Evolutionary conservation across 441 rosid genomes (phyloP).

Genomic region (Erodium trifolium): DNA sequence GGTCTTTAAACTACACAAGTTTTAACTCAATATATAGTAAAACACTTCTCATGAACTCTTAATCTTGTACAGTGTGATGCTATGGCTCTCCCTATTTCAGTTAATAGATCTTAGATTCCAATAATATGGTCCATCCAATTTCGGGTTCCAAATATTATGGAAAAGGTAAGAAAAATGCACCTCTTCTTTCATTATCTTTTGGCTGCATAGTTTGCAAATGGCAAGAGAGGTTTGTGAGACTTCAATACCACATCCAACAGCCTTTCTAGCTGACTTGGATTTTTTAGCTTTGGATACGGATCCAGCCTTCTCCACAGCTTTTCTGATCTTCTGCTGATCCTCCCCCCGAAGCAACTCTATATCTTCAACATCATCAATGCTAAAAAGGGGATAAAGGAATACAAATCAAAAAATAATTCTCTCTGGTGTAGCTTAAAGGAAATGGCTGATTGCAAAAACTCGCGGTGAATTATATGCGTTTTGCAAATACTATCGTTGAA

Average conservation of each 20-base stretch:
- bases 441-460: too few relatives aligned
- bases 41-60: too few relatives aligned
- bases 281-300: slow-evolving; percentile 11
- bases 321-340: slow-evolving; percentile 78
- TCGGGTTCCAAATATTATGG: too few relatives aligned
- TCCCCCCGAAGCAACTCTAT: slow-evolving; percentile 90
- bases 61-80: neutral
- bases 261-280: slow-evolving; percentile 10
- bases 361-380: slow-evolving; percentile 85
- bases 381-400: slow-evolving; percentile 18
- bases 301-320: slow-evolving; percentile 47
- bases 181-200: slow-evolving; percentile 87
- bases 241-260: slow-evolving; percentile 51
- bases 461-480: too few relatives aligned
- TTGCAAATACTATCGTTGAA: too few relatives aligned
- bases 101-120: neutral
- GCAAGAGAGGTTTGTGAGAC: slow-evolving; percentile 81
- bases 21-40: neutral
- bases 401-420: slow-evolving; percentile 6
- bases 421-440: neutral
- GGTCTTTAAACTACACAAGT: neutral
- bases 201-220: slow-evolving; percentile 55
- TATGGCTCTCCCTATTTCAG: neutral
- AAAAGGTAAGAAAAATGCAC: slow-evolving; percentile 26
- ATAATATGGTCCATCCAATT: too few relatives aligned